Base-by-base conservation (phyloP, 202 grass and related monocot genomes). In the Schoenoplectus tabernaemontani region DNA sequence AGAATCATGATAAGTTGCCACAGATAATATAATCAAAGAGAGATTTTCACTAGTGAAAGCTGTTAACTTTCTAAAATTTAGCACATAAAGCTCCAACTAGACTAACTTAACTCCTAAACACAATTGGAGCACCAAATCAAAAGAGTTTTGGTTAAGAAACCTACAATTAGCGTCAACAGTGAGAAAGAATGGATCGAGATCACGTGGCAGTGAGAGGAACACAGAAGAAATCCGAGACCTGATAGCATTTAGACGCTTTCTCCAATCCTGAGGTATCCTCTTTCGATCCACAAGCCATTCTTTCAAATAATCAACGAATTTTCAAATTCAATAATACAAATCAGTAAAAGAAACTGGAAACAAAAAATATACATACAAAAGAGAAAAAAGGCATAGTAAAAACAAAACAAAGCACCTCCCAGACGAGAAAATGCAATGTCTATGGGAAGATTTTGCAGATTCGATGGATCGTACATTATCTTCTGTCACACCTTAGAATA, bases 261-360 rank as follows among this genome's bases (percentile, higher is more conserved):
- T 88, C 95, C 95, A 94, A 84, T 97, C 95, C 33, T 90, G 87
- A 26, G 95, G 91, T 51, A 97, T 91, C 61, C 83, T 89, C 92
- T 93, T 95, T 59, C 96, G 92, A 88, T 96, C 96, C 76, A 99
- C 96, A 69, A 99, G 84, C 96, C 96, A 96, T 89, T 99, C 96
- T 89, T 57, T 36, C 67, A 81, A 13, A 81, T 2, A 22, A 58
- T 16, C 37, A 47, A 41, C n/a, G 66, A 43, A 77, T 42, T 58
- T 59, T 9, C 4, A 39, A 58, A 22, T 46, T 15, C 37, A 47
- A 50, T 7, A 75, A 82, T 41, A n/a, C 66, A 78, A 72, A 71
- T 23, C 17, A 23, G 13, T 28, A 28, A 28, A 28, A 28, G 28
- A 28, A 28, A 28, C 28, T 28, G 28, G 28, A 28, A 28, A 28